These are phyloP conservation scores for Metschnikowia vanudenii DNA, from an alignment of 805 yeast genomes.

Conservation along the genomic window DNA sequence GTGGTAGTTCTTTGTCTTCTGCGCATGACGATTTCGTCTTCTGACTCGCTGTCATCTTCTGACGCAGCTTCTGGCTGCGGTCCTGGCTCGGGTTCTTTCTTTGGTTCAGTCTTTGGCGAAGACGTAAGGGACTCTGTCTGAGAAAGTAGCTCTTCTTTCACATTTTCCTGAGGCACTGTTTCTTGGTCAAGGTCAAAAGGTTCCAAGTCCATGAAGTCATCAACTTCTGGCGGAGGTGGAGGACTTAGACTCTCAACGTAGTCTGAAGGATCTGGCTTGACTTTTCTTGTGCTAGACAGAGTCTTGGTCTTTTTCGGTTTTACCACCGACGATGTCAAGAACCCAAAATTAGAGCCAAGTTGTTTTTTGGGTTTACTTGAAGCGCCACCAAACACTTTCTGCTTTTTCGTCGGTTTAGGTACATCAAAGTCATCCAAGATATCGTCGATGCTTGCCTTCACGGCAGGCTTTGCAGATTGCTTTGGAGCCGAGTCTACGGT, in stretches of 20 bases:
- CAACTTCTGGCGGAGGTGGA: slow-evolving; percentile 4
- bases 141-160: neutral
- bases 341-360: slow-evolving; percentile 30
- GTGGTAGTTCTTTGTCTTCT: slow-evolving; percentile 52
- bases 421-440: slow-evolving; percentile 21
- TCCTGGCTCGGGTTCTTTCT: too few relatives aligned
- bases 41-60: slow-evolving; percentile 30
- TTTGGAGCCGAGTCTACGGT: slow-evolving; percentile 23
- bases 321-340: slow-evolving; percentile 27
- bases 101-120: too few relatives aligned
- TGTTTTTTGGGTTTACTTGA: slow-evolving; percentile 39
- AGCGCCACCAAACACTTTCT: slow-evolving; percentile 10
- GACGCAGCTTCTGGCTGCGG: neutral
- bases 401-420: slow-evolving; percentile 13
- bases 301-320: slow-evolving; percentile 19
- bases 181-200: slow-evolving; percentile 15
- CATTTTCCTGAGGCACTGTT: neutral
- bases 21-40: slow-evolving; percentile 59
- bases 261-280: slow-evolving; percentile 24
- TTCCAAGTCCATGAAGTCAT: slow-evolving; percentile 19
- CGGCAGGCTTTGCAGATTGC: slow-evolving; percentile 24
- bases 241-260: slow-evolving; percentile 19
- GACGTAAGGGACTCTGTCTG: neutral
- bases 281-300: neutral
- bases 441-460: slow-evolving; percentile 21